phyloP scores from a whole-genome alignment of 768 basidiomycete genomes.

The Amanita polypyramis region DNA sequence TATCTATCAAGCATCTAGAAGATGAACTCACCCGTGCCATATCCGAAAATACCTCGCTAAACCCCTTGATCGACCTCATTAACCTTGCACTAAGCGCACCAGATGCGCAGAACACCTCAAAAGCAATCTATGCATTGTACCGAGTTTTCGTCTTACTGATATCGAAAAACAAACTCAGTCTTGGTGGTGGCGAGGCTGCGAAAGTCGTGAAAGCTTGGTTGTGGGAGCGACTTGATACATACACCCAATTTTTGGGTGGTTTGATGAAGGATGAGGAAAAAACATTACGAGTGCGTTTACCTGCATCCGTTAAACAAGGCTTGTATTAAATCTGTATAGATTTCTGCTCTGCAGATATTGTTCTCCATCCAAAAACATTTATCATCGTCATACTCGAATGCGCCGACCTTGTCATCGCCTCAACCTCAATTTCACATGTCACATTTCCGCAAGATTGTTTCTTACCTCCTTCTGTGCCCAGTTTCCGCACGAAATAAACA shows the following conservation, averaged over 20 bases:
- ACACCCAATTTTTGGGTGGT: slow-evolving; percentile 56
- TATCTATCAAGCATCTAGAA: slow-evolving; percentile 40
- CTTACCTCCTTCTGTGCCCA: slow-evolving; percentile 52
- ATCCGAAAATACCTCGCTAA: slow-evolving; percentile 52
- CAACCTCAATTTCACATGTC: slow-evolving; percentile 60
- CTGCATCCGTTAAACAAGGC: neutral
- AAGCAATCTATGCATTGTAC: slow-evolving; percentile 76
- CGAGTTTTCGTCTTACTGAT: slow-evolving; percentile 63
- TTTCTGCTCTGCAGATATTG: slow-evolving; percentile 61
- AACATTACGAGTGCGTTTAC: slow-evolving; percentile 50
- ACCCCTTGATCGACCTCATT: slow-evolving; percentile 67
- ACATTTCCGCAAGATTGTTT: slow-evolving; percentile 56
- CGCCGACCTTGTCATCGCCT: slow-evolving; percentile 20
- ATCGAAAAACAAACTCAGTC: slow-evolving; percentile 41
- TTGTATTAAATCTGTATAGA: slow-evolving; percentile 26
- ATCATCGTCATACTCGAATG: slow-evolving; percentile 49
- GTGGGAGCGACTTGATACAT: slow-evolving; percentile 62
- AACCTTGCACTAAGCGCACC: slow-evolving; percentile 36
- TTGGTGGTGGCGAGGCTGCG: slow-evolving; percentile 40
- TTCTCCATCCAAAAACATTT: slow-evolving; percentile 71
- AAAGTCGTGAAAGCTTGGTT: slow-evolving; percentile 73
- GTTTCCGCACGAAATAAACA: slow-evolving; percentile 25
- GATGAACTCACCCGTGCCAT: slow-evolving; percentile 42
- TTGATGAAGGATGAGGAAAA: slow-evolving; percentile 73
- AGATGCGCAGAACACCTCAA: slow-evolving; percentile 50